These are phyloP conservation scores for Phytophthora macrochlamydospora DNA, from an alignment of 352 stramenopile genomes.

Conservation along the genomic window DNA sequence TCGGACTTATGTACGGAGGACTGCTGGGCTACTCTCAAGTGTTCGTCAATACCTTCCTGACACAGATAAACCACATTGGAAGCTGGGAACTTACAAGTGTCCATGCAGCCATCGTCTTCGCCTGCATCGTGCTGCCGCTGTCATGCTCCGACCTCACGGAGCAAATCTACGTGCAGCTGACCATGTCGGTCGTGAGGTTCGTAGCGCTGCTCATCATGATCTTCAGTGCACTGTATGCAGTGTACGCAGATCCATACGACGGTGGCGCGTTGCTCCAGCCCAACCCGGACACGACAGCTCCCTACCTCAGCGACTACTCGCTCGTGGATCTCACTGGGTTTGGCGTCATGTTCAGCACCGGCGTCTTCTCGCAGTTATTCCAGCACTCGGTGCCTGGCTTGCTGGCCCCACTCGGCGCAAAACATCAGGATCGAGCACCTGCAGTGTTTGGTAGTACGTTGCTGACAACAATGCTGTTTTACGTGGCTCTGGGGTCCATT, in stretches of 20 bases:
- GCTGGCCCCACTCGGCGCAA: constrained; percentile 65
- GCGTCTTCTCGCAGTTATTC: too few relatives aligned
- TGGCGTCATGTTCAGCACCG: constrained; percentile 1
- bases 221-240: constrained; percentile 72
- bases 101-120: constrained; percentile 77
- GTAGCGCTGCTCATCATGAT: constrained; percentile 90
- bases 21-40: constrained; percentile 92
- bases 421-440: constrained; percentile 65
- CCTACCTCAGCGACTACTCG: constrained; percentile 67
- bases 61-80: constrained; percentile 65
- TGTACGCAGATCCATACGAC: constrained; percentile 76
- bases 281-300: constrained; percentile 10
- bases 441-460: constrained; percentile 81
- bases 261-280: constrained; percentile 27
- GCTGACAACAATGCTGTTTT: constrained; percentile 86
- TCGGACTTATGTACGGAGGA: constrained; percentile 90
- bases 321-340: constrained; percentile 54
- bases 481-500: constrained; percentile 77
- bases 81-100: constrained; percentile 55
- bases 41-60: constrained; percentile 87
- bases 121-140: constrained; percentile 85
- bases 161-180: constrained; percentile 87
- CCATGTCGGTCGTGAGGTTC: constrained; percentile 90
- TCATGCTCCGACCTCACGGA: constrained; percentile 89
- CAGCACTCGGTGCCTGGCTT: constrained; percentile 91